Evolutionary conservation across 352 stramenopile species (phyloP), one percentile per base, ranked within the genome.

Genomic region (Pseudoperonospora humuli): DNA sequence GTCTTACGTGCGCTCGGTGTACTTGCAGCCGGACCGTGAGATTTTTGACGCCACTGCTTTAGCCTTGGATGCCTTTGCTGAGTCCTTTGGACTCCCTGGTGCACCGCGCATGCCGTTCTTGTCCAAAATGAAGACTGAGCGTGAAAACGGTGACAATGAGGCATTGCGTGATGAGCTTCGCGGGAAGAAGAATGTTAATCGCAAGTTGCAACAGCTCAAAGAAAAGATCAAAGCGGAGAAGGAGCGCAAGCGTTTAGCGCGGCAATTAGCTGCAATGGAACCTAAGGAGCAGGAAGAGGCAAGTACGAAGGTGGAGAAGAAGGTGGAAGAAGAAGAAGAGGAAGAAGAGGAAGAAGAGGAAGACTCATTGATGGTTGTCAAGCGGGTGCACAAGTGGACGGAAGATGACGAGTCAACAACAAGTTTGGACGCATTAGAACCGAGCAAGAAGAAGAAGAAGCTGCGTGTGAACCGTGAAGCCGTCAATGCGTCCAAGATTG

Each of bases 191-290:
- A 98, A 99, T 64, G 84, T 96, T 3, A 98, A 98, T 69, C 85
- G 90, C 25, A 98, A 97, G 59, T 64, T 99, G 14, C 76, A 97
- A 59, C 80, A 95, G 64, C 80, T 99, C 7, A 98, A 98, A 57
- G 93, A 98, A 33, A 96, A 98, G 64, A 98, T 99, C 53, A 96
- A 97, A 57, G 77, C 83, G 5, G 93, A 98, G 58, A 97, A 98
- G 62, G 66, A 96, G 45, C 76, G 91, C 55, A 97, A 97, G 64
- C 83, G 84, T 17, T 65, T 96, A 21, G 82, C 80, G 8, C 86
- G 83, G 21, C 61, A 95, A 28, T 39, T 90, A 19, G 59, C 64
- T 47, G 49, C 63, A 25, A 50, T 81, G 32, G 58, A 56, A 29
- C 45, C 63, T 10, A 61, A 62, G 54, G 57, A 54, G 15, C 33